Evolutionary conservation across 140 eudicot genomes (phyloP), one percentile per base, ranked within the genome.

Genomic region (Flaveria floridana): DNA sequence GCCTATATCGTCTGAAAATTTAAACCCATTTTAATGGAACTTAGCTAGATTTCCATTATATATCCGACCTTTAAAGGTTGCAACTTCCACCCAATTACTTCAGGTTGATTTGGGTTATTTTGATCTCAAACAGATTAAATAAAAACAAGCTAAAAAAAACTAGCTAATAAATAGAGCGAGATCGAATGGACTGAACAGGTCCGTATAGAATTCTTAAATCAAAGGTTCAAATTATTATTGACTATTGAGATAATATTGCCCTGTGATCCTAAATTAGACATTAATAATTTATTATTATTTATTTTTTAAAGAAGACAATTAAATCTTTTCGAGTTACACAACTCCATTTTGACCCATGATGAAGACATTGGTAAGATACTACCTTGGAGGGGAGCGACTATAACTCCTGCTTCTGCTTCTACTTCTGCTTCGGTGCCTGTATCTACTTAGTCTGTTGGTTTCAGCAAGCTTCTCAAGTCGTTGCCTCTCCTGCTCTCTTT

Each of bases 391-490:
- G 67, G 97, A 88, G 30, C 84, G 96, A 70, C 99, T 94, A 73
- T 70, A 83, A 70, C 99, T 93, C 80, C 96, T 86, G 86, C 96
- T 94, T 50, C 91, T 84, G 72, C 97, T 90, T 19, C 90, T 86
- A 85, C 96, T 93, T 50, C 91, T 84, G 72, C 97, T 90, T 19
- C 90, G 88, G n/a, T 77, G 86, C 68, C 90, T 82, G 79, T 85
- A 72, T 56, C 95, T 81, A 75, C 96, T 86, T 48, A 83, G 73
- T 62, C 92, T 85, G 65, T 84, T 85, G 37, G 92, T 89, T 84
- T 94, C 99, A 1, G 93, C 99, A 18, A 94, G 94, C 75, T 88
- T 90, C 81, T 94, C 96, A 74, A 94, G 95, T 85, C 95, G 85
- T 76, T 85, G 93, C 20, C 81, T 80, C 80, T 94, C 99, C 64